Evolutionary conservation across 371 early-diverging fungal species (phyloP).

Genomic region (Actinomucor elegans): DNA sequence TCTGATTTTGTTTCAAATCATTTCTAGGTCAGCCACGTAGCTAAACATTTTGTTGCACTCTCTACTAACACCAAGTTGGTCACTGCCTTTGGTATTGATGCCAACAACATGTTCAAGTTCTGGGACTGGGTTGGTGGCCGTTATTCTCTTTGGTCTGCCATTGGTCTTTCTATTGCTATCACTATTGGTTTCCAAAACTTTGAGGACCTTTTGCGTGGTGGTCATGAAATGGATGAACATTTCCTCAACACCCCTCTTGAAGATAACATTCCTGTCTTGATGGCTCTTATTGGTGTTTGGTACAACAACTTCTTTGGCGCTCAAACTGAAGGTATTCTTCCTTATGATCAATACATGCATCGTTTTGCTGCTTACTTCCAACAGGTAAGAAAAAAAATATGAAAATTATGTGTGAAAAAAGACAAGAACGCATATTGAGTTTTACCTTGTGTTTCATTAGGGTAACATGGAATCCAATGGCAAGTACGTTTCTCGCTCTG

Average conservation of each 20-base stretch:
- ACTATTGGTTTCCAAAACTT: conserved; percentile 97
- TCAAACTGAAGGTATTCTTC: conserved; percentile 94
- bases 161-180: conserved; percentile 95
- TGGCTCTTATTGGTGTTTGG: conserved; percentile 95
- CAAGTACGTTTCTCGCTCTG: conserved; percentile 88
- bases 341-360: conserved; percentile 98
- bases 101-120: conserved; percentile 97
- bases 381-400: conserved; percentile 56
- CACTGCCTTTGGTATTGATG: conserved; percentile 89
- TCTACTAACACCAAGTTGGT: conserved; percentile 95
- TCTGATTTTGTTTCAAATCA: conserved; percentile 11
- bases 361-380: conserved; percentile 98
- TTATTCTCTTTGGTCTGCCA: conserved; percentile 99
- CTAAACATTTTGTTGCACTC: conserved; percentile 98
- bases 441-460: conserved; percentile 21
- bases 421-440: neutral
- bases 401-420: no score
- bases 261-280: conserved; percentile 90
- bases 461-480: conserved; percentile 99
- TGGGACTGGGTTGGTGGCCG: conserved; percentile 99
- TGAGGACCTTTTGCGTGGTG: conserved; percentile 89
- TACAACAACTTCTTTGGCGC: conserved; percentile 98
- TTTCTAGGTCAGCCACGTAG: conserved; percentile 73
- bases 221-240: conserved; percentile 96
- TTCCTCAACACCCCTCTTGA: conserved; percentile 87